Evolutionary conservation across 176 grass and related monocot species (phyloP).

Genomic region (Tuctoria greenei): DNA sequence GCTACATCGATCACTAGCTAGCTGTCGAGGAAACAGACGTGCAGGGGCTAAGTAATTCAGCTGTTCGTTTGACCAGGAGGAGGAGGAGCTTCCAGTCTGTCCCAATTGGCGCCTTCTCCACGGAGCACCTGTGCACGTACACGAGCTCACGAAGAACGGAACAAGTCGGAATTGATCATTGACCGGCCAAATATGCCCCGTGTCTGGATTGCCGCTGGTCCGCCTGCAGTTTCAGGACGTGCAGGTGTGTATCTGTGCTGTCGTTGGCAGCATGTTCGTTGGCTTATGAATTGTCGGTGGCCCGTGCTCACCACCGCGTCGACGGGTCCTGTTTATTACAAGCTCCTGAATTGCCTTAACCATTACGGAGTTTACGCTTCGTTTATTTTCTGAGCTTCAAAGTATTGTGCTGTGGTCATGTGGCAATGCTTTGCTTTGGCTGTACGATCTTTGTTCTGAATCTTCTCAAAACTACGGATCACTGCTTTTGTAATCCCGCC

Average conservation of each 20-base stretch:
- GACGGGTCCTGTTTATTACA: background rate
- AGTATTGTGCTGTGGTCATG: background rate
- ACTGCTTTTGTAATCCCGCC: too few species aligned
- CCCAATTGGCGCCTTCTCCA: slow-evolving; percentile 36
- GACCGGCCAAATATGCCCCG: background rate
- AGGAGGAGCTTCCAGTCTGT: background rate
- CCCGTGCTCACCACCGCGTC: background rate
- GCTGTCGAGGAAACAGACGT: background rate
- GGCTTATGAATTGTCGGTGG: background rate
- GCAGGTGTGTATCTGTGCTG: background rate
- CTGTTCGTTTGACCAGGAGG: background rate
- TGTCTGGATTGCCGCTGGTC: background rate
- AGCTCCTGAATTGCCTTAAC: background rate
- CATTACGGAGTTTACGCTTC: background rate
- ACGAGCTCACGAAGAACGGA: background rate
- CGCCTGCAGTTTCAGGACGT: background rate
- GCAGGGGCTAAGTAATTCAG: background rate
- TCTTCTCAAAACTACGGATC: too few species aligned
- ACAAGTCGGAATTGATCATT: background rate
- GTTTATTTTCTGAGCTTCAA: background rate
- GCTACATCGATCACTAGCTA: background rate
- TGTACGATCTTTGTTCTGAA: too few species aligned
- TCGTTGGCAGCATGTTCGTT: background rate
- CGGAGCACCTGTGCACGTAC: background rate
- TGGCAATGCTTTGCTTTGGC: too few species aligned